phyloP scores from a whole-genome alignment of 768 basidiomycete species.

The Lactifluus volemus region DNA sequence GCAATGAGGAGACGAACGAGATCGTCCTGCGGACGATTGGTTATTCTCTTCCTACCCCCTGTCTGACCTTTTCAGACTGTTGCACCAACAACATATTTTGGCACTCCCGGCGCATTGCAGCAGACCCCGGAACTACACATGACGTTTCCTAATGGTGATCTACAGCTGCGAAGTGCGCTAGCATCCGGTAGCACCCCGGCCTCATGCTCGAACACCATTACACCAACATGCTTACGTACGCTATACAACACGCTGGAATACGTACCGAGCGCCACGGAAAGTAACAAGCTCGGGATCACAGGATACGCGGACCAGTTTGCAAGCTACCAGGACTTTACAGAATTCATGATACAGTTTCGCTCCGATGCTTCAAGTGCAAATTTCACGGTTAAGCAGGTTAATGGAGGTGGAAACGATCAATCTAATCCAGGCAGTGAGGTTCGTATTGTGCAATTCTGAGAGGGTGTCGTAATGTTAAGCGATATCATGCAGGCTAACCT shows the following conservation, averaged over 20 bases:
- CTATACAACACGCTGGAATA: slow-evolving; percentile 30
- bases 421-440: slow-evolving; percentile 48
- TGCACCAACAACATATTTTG: slow-evolving; percentile 55
- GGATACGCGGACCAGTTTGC: slow-evolving; percentile 46
- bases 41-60: slow-evolving; percentile 1
- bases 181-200: slow-evolving; percentile 1
- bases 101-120: slow-evolving; percentile 15
- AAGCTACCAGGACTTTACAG: slow-evolving; percentile 39
- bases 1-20: too few relatives aligned
- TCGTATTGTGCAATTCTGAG: neutral
- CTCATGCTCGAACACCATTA: too few relatives aligned
- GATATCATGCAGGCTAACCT: slow-evolving; percentile 24
- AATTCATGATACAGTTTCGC: slow-evolving; percentile 30
- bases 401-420: slow-evolving; percentile 22
- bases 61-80: slow-evolving; percentile 45
- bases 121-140: slow-evolving; percentile 21
- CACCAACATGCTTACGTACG: slow-evolving; percentile 19
- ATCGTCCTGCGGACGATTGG: too few relatives aligned
- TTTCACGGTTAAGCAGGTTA: neutral
- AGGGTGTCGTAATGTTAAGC: neutral
- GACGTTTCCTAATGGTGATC: slow-evolving; percentile 32
- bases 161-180: neutral
- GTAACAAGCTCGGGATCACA: slow-evolving; percentile 29
- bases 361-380: neutral
- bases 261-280: slow-evolving; percentile 23